These are phyloP conservation scores for Stemphylium beticola DNA, from an alignment of 2,329 filamentous ascomycete species.

Conservation along the genomic window DNA sequence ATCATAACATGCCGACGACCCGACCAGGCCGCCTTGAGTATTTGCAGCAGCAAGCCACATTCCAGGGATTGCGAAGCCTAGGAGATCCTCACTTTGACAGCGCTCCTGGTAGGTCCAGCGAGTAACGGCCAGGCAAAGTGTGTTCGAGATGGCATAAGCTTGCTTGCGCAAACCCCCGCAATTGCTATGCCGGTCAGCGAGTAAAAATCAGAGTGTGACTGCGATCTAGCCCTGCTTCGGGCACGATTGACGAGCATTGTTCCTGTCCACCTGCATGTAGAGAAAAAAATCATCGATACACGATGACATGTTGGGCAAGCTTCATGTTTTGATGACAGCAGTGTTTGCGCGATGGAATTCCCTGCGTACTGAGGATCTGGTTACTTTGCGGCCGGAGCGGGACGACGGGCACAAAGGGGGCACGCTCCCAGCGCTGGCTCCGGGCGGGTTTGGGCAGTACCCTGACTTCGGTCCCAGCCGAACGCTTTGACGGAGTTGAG, in stretches of 20 bases:
- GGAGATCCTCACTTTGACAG: constrained; percentile 39
- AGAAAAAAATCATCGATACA: background rate
- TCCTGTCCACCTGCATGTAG: constrained; percentile 1
- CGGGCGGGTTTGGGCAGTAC: constrained; percentile 27
- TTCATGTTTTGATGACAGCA: background rate
- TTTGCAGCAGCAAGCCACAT: constrained; percentile 41
- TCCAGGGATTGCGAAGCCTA: constrained; percentile 32
- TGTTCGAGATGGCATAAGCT: constrained; percentile 33
- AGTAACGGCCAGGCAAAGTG: constrained; percentile 40
- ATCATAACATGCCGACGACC: constrained; percentile 19
- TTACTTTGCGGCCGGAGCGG: constrained; percentile 41
- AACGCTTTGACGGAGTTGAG: constrained; percentile 19
- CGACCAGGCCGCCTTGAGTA: constrained; percentile 29
- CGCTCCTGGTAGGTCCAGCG: constrained; percentile 27
- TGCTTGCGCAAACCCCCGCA: constrained; percentile 33
- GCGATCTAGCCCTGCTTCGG: constrained; percentile 9
- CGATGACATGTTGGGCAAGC: background rate
- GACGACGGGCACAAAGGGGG: constrained; percentile 36
- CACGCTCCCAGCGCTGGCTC: constrained; percentile 44
- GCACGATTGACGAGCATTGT: constrained; percentile 5
- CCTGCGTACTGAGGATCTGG: constrained; percentile 22
- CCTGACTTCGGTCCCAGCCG: constrained; percentile 36
- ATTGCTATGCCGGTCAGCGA: constrained; percentile 37
- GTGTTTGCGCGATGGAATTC: constrained; percentile 1
- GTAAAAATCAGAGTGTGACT: constrained; percentile 21